Base-by-base conservation (phyloP, 305 asterid species). In the Andrographis paniculata region DNA sequence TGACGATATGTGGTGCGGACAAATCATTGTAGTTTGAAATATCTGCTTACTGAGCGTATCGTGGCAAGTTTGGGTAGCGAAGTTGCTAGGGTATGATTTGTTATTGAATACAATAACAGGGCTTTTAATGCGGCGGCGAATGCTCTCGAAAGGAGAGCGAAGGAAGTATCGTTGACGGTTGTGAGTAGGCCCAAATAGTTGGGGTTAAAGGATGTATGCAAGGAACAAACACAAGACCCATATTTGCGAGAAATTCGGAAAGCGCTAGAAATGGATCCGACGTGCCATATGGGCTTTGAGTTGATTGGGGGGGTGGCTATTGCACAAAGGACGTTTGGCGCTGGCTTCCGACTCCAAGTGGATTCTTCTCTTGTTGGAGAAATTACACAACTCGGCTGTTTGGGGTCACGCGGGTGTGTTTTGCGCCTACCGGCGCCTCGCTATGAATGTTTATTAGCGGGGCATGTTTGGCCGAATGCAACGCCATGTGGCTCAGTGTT, bases 351-450 rank as follows among this genome's bases (percentile, higher is more conserved):
- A 16, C 7, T 43, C 48, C 4, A 1, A 17, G 2, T 43, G 48
- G 48, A 21, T 43, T 43, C 22, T 13, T 0, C 1, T 4, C 5
- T 1, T 43, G 9, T 19, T 43, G 24, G 13, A 17, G 9, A 24
- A 43, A 9, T 43, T 43, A 9, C 48, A 43, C 6, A 6, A 19
- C n/a, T 16, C 48, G 17, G 24, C 21, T 0, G n/a, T 11, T 1
- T 22, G 48, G 48, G 48, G 48, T 11, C 21, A 43, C 14, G 20
- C 48, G 9, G 48, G 48, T 0, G 48, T 24, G 1, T 43, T 43
- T 6, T 6, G 48, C 24, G 18, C 48, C 4, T 43, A 43, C 9
- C 9, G 27, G n/a, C 4, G 48, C 5, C n/a, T 43, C 8, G 4
- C 48, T 8, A 7, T 11, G 9, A 15, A 19, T 11, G 3, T 43